Evolutionary conservation across 495 filamentous ascomycete genomes (phyloP).

Genomic region (Copromyces sp.): DNA sequence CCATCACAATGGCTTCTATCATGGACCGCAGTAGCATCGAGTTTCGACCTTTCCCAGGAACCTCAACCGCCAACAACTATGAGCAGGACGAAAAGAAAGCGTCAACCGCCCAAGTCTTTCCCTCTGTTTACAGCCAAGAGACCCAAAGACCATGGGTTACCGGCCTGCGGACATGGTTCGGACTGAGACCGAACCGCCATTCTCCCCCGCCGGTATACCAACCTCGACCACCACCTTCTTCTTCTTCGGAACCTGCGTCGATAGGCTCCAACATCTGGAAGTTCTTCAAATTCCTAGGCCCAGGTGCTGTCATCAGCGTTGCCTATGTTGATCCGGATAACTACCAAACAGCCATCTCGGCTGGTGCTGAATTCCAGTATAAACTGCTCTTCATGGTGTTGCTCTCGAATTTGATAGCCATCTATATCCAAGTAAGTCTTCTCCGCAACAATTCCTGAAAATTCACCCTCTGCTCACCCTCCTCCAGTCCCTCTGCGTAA

Average conservation of each 20-base stretch:
- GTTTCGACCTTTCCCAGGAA: not conserved
- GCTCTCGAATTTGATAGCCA: slow-evolving; percentile 23
- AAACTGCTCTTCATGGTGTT: slow-evolving; percentile 23
- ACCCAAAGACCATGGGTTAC: not conserved
- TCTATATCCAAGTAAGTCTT: slow-evolving; percentile 18
- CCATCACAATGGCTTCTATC: not conserved
- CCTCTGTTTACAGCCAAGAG: not conserved
- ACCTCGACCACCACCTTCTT: not conserved
- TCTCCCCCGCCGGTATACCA: slow-evolving; percentile 2
- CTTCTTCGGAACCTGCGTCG: not conserved
- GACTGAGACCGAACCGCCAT: not conserved
- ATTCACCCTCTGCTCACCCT: not conserved
- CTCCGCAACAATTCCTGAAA: no score
- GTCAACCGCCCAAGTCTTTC: not conserved
- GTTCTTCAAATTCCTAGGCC: slow-evolving; percentile 13
- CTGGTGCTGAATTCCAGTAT: slow-evolving; percentile 21
- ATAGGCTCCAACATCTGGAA: slow-evolving; percentile 4
- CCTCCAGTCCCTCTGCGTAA: slow-evolving; percentile 17
- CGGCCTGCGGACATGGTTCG: not conserved
- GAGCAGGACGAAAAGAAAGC: not conserved
- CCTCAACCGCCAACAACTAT: not conserved
- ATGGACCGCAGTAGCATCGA: not conserved
- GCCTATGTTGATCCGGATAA: slow-evolving; percentile 24
- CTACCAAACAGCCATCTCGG: slow-evolving; percentile 24
- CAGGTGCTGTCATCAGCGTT: slow-evolving; percentile 16